Evolutionary conservation across 2,329 filamentous ascomycete genomes (phyloP).

Genomic region (Teratosphaeria gauchensis): DNA sequence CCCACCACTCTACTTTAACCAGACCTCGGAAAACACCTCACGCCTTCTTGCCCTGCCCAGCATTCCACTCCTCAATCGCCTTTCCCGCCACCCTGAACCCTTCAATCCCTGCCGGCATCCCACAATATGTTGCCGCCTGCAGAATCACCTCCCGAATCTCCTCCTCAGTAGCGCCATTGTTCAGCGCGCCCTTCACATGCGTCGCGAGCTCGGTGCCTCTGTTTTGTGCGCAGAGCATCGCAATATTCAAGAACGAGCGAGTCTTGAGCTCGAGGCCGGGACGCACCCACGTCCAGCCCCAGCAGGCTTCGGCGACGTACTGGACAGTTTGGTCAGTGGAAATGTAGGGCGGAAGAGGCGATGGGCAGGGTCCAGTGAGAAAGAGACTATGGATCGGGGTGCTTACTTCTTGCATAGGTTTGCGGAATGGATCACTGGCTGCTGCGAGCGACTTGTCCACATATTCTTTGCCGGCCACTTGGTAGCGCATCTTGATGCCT

Average conservation of each 20-base stretch:
- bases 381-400: no score
- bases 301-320: conserved; percentile 52
- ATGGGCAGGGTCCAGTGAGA: not conserved
- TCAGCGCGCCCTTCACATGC: conserved; percentile 53
- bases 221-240: conserved; percentile 55
- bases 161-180: conserved; percentile 51
- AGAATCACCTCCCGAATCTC: conserved; percentile 53
- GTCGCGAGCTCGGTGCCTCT: conserved; percentile 49
- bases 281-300: conserved; percentile 55
- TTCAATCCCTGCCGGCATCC: conserved; percentile 46
- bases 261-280: conserved; percentile 53
- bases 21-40: conserved; percentile 11
- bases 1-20: conserved; percentile 1
- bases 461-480: conserved; percentile 52
- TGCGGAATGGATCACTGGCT: conserved; percentile 49
- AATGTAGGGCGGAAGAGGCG: not conserved
- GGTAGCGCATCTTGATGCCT: conserved; percentile 50
- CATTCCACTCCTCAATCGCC: conserved; percentile 42
- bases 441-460: conserved; percentile 49
- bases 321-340: conserved; percentile 3
- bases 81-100: conserved; percentile 44
- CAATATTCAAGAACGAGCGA: conserved; percentile 53
- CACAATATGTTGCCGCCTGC: conserved; percentile 44
- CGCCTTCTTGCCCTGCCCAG: conserved; percentile 24
- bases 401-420: conserved; percentile 49